Conservation (phyloP, 768 basidiomycete species). For the Pisolithus microcarpus region DNA sequence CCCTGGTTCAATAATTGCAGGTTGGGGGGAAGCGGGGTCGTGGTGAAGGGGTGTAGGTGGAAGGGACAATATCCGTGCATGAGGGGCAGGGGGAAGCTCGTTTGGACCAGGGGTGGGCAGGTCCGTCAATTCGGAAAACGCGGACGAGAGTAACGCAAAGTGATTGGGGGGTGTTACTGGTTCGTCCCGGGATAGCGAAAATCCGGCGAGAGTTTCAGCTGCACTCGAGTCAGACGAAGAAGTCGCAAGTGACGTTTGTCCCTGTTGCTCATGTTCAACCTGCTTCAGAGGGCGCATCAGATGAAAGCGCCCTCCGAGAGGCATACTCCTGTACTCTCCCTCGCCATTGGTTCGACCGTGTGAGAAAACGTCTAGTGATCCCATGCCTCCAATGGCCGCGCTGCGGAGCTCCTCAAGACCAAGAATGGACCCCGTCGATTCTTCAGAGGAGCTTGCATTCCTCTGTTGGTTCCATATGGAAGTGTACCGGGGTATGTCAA, state of each 20-base stretch:
- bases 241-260: background rate
- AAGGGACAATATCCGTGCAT: slow-evolving; percentile 41
- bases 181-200: slow-evolving; percentile 7
- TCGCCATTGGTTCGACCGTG: slow-evolving; percentile 31
- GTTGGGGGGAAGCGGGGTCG: slow-evolving; percentile 12
- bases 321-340: slow-evolving; percentile 75
- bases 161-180: slow-evolving; percentile 35
- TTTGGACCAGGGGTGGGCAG: slow-evolving; percentile 55
- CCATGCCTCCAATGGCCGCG: slow-evolving; percentile 26
- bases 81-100: slow-evolving; percentile 60
- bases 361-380: slow-evolving; percentile 5
- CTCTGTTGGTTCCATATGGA: slow-evolving; percentile 64
- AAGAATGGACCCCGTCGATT: slow-evolving; percentile 19
- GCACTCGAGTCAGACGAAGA: slow-evolving; percentile 14
- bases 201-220: slow-evolving; percentile 9
- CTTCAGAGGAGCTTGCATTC: background rate
- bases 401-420: slow-evolving; percentile 37
- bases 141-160: slow-evolving; percentile 22
- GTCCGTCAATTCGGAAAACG: slow-evolving; percentile 39
- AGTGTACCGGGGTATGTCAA: slow-evolving; percentile 60
- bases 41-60: slow-evolving; percentile 32
- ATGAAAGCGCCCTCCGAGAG: slow-evolving; percentile 83
- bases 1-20: slow-evolving; percentile 9
- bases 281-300: slow-evolving; percentile 51
- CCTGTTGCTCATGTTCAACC: slow-evolving; percentile 14